A percentile compares a stretch with the other conserved stretches of the same genome.
Evolutionary conservation across 371 early-diverging fungal species (phyloP).

Genomic region (Circinella minor): DNA sequence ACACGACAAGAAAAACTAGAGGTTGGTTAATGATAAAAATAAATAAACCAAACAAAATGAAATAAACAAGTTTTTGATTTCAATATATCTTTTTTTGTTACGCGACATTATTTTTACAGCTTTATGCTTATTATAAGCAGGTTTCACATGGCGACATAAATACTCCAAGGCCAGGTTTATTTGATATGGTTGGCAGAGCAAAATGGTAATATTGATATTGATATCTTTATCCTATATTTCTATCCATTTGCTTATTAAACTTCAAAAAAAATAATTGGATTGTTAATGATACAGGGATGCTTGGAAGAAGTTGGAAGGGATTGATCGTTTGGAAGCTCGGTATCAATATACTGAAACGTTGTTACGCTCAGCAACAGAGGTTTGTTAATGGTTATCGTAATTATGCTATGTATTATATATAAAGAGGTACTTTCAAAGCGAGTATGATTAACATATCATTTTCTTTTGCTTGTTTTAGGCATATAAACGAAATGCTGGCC

Average conservation of each 20-base stretch:
- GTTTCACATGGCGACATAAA: slow-evolving; percentile 46
- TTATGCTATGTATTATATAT: too few relatives aligned
- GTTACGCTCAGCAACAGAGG: slow-evolving; percentile 31
- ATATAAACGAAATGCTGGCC: slow-evolving; percentile 19
- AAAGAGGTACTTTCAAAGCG: too few relatives aligned
- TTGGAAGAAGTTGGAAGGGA: slow-evolving; percentile 37
- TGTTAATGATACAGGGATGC: slow-evolving; percentile 24
- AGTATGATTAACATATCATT: too few relatives aligned
- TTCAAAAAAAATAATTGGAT: too few relatives aligned
- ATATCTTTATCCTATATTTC: too few relatives aligned
- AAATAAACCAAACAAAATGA: too few relatives aligned
- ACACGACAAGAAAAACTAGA: slow-evolving; percentile 52
- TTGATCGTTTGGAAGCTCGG: slow-evolving; percentile 24
- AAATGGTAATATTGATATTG: slow-evolving; percentile 39
- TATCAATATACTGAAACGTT: slow-evolving; percentile 36
- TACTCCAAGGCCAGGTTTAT: slow-evolving; percentile 48
- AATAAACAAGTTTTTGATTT: too few relatives aligned
- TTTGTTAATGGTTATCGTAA: neutral
- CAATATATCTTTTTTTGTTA: neutral
- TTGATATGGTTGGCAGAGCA: slow-evolving; percentile 53
- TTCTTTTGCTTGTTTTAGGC: slow-evolving; percentile 11
- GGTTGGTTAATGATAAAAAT: slow-evolving; percentile 10
- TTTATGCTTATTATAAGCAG: slow-evolving; percentile 56
- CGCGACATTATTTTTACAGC: slow-evolving; percentile 19
- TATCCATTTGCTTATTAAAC: too few relatives aligned